Base-by-base conservation (phyloP, 805 yeast species). In the Suhomyces sp. region DNA sequence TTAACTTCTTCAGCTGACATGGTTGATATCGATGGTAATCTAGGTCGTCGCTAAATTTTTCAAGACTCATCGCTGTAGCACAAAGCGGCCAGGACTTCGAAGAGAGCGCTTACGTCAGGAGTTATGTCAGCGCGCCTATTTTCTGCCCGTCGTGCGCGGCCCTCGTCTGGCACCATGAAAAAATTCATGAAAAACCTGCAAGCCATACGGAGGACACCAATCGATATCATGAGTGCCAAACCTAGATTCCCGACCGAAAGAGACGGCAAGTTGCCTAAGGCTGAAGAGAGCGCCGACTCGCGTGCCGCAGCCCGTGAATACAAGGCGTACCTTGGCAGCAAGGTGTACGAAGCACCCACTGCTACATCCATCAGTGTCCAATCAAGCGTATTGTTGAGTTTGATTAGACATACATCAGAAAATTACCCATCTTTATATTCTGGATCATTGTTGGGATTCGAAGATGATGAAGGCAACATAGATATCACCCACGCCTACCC, bases 371-470 rank as follows among this genome's bases (percentile, higher is more conserved):
- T 80, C 53, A 75, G 73, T 50, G 66, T 81, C 41, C 78, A 78
- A 57, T 81, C 84, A 24, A 75, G 82, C 49, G 78, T 72, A 63
- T 77, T 72, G 79, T 83, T 58, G 59, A 84, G 85, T 57, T 75
- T 88, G 51, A 73, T 85, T 59, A 83, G 85, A 66, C 87, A 86
- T 64, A 82, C 88, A 8, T 76, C 87, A 19, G 87, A 84, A 51
- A 70, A 79, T 59, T 78, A 75, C 62, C 88, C 91, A 43, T 75
- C 82, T 40, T 71, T 82, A 24, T 85, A 79, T 53, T 75, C 85
- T 25, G 96, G 96, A 19, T 84, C 89, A 37, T 74, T 89, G 50
- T 81, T 84, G 52, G 96, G 96, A n/a, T 75, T 85, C 53, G 89
- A 85, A 63, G 81, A 80, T 51, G 81, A 79, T 50, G 73, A 66